Conservation (phyloP, 2,329 filamentous ascomycete genomes). For the Cercospora zeae-maydis region DNA sequence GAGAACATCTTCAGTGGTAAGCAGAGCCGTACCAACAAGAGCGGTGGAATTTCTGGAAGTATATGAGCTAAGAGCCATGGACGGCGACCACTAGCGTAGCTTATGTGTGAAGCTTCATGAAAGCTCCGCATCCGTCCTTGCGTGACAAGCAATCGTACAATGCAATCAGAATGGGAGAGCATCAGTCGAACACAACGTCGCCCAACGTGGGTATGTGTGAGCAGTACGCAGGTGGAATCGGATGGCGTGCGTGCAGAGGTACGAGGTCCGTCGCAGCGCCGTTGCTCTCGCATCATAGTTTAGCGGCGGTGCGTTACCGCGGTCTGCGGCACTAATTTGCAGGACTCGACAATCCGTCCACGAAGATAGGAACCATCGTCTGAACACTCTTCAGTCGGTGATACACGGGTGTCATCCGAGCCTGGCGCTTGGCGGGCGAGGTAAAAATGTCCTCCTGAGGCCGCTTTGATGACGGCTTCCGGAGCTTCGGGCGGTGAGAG, state of each 20-base stretch:
- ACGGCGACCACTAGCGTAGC: neutral
- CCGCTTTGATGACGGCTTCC: slow-evolving; percentile 5
- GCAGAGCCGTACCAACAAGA: neutral
- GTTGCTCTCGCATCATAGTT: neutral
- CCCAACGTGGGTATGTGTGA: neutral
- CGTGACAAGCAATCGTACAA: neutral
- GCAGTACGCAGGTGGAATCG: neutral
- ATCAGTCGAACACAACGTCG: neutral
- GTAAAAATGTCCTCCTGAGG: slow-evolving; percentile 10
- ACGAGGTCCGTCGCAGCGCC: neutral
- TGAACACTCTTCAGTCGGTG: slow-evolving; percentile 23
- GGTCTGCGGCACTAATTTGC: neutral
- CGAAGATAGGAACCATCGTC: slow-evolving; percentile 22
- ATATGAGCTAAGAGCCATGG: neutral
- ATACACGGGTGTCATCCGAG: slow-evolving; percentile 12
- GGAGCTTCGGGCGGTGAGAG: neutral
- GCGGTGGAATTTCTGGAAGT: neutral
- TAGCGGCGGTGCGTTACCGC: neutral
- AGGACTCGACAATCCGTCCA: slow-evolving; percentile 28
- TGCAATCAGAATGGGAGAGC: neutral
- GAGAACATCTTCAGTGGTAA: neutral
- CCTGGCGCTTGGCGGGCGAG: slow-evolving; percentile 15
- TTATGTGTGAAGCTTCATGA: neutral
- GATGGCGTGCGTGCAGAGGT: neutral
- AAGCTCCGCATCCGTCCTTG: neutral